Evolutionary conservation across 129 eudicot species (phyloP).

Genomic region (Calendula officinalis): DNA sequence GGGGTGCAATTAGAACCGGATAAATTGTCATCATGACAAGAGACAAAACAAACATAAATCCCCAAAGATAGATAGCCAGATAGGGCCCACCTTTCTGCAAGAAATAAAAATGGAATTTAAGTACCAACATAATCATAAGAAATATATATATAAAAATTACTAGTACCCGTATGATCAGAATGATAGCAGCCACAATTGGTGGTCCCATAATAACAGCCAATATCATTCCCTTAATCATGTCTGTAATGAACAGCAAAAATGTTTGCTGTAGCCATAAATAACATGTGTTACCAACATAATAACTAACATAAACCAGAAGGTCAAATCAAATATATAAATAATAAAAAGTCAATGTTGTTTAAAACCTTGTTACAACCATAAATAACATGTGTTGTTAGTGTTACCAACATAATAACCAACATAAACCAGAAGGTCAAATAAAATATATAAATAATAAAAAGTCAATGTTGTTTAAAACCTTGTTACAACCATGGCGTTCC

Average conservation of each 20-base stretch:
- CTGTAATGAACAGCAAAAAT: slow-evolving; percentile 72
- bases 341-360: background rate
- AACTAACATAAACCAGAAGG: slow-evolving; percentile 9
- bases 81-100: slow-evolving; percentile 99
- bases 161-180: slow-evolving; percentile 83
- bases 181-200: slow-evolving; percentile 91
- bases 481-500: slow-evolving; percentile 96
- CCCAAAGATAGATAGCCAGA: slow-evolving; percentile 97
- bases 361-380: slow-evolving; percentile 94
- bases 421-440: background rate
- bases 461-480: slow-evolving; percentile 39
- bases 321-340: background rate
- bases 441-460: slow-evolving; percentile 2
- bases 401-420: too few species aligned
- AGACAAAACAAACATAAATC: slow-evolving; percentile 84
- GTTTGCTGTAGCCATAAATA: slow-evolving; percentile 71
- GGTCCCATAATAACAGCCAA: slow-evolving; percentile 72
- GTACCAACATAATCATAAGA: background rate
- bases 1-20: slow-evolving; percentile 88
- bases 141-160: background rate
- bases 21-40: slow-evolving; percentile 94
- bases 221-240: slow-evolving; percentile 81
- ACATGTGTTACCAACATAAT: slow-evolving; percentile 1
- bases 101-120: background rate
- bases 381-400: background rate